phyloP scores from a whole-genome alignment of 2,329 filamentous ascomycete genomes.

The Pezicula carpinea region DNA sequence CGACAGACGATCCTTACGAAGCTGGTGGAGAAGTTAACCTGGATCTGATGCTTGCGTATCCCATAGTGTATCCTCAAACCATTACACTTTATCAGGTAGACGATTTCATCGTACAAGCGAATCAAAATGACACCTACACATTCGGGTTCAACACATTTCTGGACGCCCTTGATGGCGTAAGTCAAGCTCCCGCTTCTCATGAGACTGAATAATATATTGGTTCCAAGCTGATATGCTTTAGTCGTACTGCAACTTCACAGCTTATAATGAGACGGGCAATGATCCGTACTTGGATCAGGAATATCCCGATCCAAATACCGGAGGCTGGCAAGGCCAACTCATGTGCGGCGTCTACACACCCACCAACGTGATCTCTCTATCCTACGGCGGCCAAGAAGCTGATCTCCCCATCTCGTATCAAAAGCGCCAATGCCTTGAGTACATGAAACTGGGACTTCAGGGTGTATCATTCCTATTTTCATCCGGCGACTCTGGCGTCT shows the following conservation, averaged over 20 bases:
- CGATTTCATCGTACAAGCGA: slow-evolving; percentile 22
- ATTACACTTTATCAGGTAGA: slow-evolving; percentile 38
- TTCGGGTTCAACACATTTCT: slow-evolving; percentile 42
- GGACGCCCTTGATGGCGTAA: slow-evolving; percentile 37
- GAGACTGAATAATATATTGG: too few species aligned
- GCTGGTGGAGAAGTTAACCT: slow-evolving; percentile 34
- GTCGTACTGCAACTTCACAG: slow-evolving; percentile 40
- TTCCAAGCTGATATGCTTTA: neutral
- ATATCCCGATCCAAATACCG: slow-evolving; percentile 18
- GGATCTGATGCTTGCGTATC: slow-evolving; percentile 38
- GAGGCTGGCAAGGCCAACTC: slow-evolving; percentile 18
- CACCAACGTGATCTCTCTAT: slow-evolving; percentile 52
- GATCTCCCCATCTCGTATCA: slow-evolving; percentile 49
- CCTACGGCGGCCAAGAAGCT: slow-evolving; percentile 47
- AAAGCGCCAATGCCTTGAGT: slow-evolving; percentile 44
- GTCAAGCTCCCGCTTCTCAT: neutral
- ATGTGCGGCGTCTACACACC: slow-evolving; percentile 15
- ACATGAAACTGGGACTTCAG: slow-evolving; percentile 46
- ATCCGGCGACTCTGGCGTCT: slow-evolving; percentile 42
- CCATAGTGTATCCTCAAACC: slow-evolving; percentile 41
- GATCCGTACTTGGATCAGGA: slow-evolving; percentile 36
- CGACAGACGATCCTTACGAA: slow-evolving; percentile 3
- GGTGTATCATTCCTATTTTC: slow-evolving; percentile 41
- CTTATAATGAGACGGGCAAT: slow-evolving; percentile 32
- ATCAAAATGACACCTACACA: slow-evolving; percentile 32